A percentile compares a stretch with the other conserved stretches of the same genome.
These are phyloP conservation scores for Solanum hybrid DNA, from an alignment of 305 asterid genomes.

Conservation along the genomic window DNA sequence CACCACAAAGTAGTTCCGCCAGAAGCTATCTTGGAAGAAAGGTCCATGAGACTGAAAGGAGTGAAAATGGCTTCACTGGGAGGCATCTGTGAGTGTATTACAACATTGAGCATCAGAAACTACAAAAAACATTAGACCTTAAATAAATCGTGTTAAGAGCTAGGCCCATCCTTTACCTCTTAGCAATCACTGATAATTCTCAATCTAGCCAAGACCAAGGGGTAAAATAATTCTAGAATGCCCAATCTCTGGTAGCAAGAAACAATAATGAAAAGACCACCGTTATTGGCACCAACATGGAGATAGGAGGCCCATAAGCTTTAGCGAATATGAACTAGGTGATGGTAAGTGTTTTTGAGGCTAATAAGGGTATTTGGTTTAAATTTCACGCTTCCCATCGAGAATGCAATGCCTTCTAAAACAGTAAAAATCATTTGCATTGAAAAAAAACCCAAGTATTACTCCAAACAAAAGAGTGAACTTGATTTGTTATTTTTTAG, in stretches of 20 bases:
- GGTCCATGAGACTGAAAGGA: conserved; percentile 28
- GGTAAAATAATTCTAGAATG: background rate
- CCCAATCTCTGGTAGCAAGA: background rate
- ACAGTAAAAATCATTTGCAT: background rate
- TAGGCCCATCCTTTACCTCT: conserved; percentile 32
- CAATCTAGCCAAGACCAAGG: background rate
- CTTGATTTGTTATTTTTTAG: too few species aligned
- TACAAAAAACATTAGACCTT: conserved; percentile 11
- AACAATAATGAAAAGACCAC: background rate
- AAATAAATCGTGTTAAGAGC: conserved; percentile 15
- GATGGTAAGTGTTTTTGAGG: background rate
- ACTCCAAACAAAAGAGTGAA: too few species aligned
- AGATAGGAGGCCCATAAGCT: background rate
- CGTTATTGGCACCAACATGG: background rate
- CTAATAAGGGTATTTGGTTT: background rate
- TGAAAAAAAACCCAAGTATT: background rate
- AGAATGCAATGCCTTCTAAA: background rate
- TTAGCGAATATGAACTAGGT: background rate
- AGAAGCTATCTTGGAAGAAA: conserved; percentile 27
- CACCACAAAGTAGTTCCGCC: conserved; percentile 22
- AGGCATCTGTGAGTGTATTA: conserved; percentile 36
- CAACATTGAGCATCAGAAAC: conserved; percentile 31
- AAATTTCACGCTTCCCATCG: background rate
- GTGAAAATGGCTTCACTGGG: conserved; percentile 26
- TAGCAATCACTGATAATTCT: conserved; percentile 7